Evolutionary conservation across 2,329 filamentous ascomycete genomes (phyloP), one percentile per base, ranked within the genome.

Genomic region (Phaeosphaeriaceae sp.): DNA sequence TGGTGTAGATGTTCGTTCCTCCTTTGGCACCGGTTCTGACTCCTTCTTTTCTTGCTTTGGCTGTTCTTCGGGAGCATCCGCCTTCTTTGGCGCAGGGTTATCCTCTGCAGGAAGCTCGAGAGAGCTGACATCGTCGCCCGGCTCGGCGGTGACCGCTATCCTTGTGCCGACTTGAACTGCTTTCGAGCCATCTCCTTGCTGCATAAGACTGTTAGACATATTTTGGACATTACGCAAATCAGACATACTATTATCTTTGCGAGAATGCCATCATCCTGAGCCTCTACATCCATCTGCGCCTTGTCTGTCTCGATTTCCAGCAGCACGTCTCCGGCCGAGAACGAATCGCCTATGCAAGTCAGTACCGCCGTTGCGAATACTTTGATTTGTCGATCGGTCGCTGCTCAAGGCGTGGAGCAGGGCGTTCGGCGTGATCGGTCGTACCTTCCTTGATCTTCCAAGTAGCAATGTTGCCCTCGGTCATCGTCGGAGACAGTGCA

Each of bases 291-390:
- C 92, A 96, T 96, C 56, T 91, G 91, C 55, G 92, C 92, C 84
- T 96, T 96, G 79, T 96, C 92, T 58, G 92, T 96, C 82, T 96
- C 92, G 76, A 96, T 95, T 80, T 96, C 92, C 58, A 96, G 87
- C 51, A 96, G 84, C 31, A 96, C 91, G 77, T 96, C 92, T 67
- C 92, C 92, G 57, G 92, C 90, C 50, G 86, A 83, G 78, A 92
- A 96, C 51, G 87, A 85, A 68, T 95, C 91, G 75, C 92, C 81
- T 83, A 54, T 11, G 24, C 22, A 41, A 41, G 57, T 73, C 58
- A 76, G 66, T 9, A 20, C 48, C 11, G 20, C 48, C 20, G 13
- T 44, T 36, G 41, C 25, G 31, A 36, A 15, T n/a, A 21, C 17
- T 41, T 51, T 11, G 15, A n/a, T 5, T 40, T 13, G 13, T n/a